A percentile compares a stretch with the other conserved stretches of the same genome.
phyloP scores from a whole-genome alignment of 805 yeast genomes.

The Kregervanrija pseudodelftensis region DNA sequence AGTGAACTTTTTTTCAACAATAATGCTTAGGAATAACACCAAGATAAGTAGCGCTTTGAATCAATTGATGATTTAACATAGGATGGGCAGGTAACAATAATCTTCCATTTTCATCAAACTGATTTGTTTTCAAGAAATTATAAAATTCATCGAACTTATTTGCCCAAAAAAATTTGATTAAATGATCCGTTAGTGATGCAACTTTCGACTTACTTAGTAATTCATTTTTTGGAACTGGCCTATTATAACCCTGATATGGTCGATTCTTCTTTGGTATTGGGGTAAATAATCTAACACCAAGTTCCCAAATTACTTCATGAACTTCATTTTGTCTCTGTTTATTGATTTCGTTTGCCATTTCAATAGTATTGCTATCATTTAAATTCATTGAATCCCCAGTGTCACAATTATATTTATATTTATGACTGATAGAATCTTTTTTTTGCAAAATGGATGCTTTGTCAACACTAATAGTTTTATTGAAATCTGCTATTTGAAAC shows the following conservation, averaged over 20 bases:
- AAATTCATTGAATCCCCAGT: constrained; percentile 2
- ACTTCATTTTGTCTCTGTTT: constrained; percentile 9
- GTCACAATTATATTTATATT: constrained; percentile 1
- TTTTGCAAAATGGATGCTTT: constrained; percentile 6
- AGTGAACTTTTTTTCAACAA: neutral
- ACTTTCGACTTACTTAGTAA: constrained; percentile 15
- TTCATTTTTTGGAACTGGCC: constrained; percentile 3
- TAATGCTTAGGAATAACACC: constrained; percentile 12
- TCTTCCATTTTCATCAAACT: constrained; percentile 10
- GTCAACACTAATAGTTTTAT: constrained; percentile 17
- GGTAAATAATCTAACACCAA: constrained; percentile 12
- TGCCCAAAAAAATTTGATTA: constrained; percentile 26
- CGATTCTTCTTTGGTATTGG: constrained; percentile 2
- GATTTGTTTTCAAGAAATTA: constrained; percentile 16
- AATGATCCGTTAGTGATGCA: constrained; percentile 23
- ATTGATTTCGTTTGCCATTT: neutral
- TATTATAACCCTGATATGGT: constrained; percentile 7
- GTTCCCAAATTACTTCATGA: constrained; percentile 18
- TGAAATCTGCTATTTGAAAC: constrained; percentile 22
- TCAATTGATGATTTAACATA: constrained; percentile 10
- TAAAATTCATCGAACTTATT: constrained; percentile 18
- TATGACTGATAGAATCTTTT: constrained; percentile 7
- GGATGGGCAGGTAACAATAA: constrained; percentile 11
- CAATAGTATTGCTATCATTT: neutral
- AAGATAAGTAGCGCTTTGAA: constrained; percentile 14